Percentiles rank a stretch among this genome's conserved stretches.
These are phyloP conservation scores for Phytopythium montanum DNA, from an alignment of 352 stramenopile species.

Conservation along the genomic window DNA sequence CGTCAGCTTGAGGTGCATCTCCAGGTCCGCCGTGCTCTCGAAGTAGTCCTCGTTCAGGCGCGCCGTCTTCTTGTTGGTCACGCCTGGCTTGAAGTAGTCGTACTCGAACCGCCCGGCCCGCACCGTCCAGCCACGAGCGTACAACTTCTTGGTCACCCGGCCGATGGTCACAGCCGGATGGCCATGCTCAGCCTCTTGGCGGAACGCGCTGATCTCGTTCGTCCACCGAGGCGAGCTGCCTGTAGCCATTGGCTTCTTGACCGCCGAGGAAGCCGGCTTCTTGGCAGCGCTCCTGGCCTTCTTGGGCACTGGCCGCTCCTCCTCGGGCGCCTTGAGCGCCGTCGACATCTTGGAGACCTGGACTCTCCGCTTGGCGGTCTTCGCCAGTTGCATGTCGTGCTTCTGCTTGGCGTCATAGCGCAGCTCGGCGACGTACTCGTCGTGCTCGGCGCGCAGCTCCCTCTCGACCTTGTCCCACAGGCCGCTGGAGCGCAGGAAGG, in stretches of 20 bases:
- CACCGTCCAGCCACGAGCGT: conserved; percentile 61
- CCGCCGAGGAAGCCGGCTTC: neutral
- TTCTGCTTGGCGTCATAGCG: conserved; percentile 39
- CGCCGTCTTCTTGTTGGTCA: conserved; percentile 40
- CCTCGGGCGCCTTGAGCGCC: conserved; percentile 8
- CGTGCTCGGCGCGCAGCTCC: conserved; percentile 51
- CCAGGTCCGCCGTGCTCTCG: conserved; percentile 58
- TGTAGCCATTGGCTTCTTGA: neutral
- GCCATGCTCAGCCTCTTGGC: conserved; percentile 13
- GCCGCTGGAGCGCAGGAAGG: conserved; percentile 54
- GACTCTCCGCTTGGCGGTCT: conserved; percentile 10
- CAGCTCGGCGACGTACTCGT: conserved; percentile 43
- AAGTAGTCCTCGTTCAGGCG: conserved; percentile 71
- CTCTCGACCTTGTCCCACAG: conserved; percentile 57
- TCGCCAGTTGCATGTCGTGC: conserved; percentile 30
- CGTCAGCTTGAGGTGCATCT: conserved; percentile 62
- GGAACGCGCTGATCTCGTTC: conserved; percentile 1
- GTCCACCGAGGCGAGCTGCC: neutral
- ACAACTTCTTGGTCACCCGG: conserved; percentile 49
- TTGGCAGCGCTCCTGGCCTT: conserved; percentile 7
- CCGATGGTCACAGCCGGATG: conserved; percentile 38
- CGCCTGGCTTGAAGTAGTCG: conserved; percentile 76
- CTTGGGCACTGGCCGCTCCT: conserved; percentile 15
- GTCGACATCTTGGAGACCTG: neutral
- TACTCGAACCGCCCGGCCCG: conserved; percentile 77